Evolutionary conservation across 2,329 filamentous ascomycete genomes (phyloP), one percentile per base, ranked within the genome.

Genomic region (Penicillium sclerotiorum): DNA sequence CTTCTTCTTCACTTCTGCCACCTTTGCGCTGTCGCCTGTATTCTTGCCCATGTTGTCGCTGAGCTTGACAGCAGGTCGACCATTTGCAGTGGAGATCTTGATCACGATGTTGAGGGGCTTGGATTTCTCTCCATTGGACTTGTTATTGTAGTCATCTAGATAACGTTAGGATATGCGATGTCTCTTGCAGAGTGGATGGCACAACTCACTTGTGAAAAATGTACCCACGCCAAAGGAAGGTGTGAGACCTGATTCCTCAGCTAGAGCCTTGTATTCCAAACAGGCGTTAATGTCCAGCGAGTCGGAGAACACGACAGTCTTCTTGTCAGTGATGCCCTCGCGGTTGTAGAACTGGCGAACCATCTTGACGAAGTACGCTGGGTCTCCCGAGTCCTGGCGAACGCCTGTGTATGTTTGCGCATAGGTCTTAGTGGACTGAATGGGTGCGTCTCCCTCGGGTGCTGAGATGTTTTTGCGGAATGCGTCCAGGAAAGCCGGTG

Each of bases 71-170:
- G 94, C 92, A 0, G 87, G 83, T 39, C 86, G 83, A 5, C 92
- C 92, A 12, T 79, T 83, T 0, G 91, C 94, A 8, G 89, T 91
- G 55, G 89, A 90, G 53, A 99, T 81, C 75, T 99, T 99, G 75
- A 99, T 96, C 60, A 99, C 94, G 63, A 99, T 99, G 65, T 99
- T 99, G 47, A 99, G 76, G 0, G 94, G 94, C 13, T 86, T 84
- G 0, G 92, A 96, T 73, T 96, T 97, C 60, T 85, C 84, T 32
- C 86, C 86, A 1, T 86, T 88, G 28, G 79, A 84, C 53, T 81
- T 75, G 57, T 88, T 83, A n/a, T 75, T 76, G 68, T 94, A 99
- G 71, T 99, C 94, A 65, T 99, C 84, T 39, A 38, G 27, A 11
- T 15, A 8, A 28, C 11, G 13, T 36, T 9, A 8, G 8, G 5